phyloP scores from a whole-genome alignment of 352 stramenopile species.

The Globisporangium uncinulatum region DNA sequence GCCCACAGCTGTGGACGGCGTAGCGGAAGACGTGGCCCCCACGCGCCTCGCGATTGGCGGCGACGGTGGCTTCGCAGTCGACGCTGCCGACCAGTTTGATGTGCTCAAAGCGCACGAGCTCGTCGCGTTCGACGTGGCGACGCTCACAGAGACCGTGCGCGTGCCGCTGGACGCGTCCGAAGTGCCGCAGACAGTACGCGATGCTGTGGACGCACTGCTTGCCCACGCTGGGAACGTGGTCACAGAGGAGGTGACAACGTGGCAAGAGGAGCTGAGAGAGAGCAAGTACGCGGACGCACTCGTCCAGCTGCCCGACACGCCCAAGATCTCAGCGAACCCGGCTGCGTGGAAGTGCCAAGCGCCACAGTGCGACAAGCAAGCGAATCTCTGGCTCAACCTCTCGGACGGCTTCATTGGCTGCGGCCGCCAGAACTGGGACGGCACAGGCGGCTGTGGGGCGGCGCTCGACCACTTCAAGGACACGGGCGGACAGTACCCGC shows the following conservation, averaged over 20 bases:
- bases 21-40: constrained; percentile 15
- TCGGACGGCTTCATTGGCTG: constrained; percentile 87
- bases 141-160: constrained; percentile 29
- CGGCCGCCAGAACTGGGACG: constrained; percentile 94
- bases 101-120: constrained; percentile 73
- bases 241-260: constrained; percentile 70
- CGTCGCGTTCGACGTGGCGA: constrained; percentile 55
- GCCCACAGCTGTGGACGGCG: background rate
- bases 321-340: constrained; percentile 68
- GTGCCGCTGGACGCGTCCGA: constrained; percentile 25
- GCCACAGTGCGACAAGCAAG: constrained; percentile 91
- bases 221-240: constrained; percentile 75
- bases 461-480: constrained; percentile 95
- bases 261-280: constrained; percentile 74
- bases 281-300: constrained; percentile 78
- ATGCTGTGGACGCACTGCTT: constrained; percentile 57
- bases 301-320: constrained; percentile 48
- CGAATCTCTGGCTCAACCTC: constrained; percentile 99
- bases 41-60: constrained; percentile 96
- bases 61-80: constrained; percentile 90
- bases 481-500: constrained; percentile 90
- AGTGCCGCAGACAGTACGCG: constrained; percentile 43
- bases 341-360: constrained; percentile 85
- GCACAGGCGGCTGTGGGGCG: constrained; percentile 93
- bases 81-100: constrained; percentile 87